These are phyloP conservation scores for Aureobasidium sp. DNA, from an alignment of 2,329 filamentous ascomycete species.

Conservation along the genomic window DNA sequence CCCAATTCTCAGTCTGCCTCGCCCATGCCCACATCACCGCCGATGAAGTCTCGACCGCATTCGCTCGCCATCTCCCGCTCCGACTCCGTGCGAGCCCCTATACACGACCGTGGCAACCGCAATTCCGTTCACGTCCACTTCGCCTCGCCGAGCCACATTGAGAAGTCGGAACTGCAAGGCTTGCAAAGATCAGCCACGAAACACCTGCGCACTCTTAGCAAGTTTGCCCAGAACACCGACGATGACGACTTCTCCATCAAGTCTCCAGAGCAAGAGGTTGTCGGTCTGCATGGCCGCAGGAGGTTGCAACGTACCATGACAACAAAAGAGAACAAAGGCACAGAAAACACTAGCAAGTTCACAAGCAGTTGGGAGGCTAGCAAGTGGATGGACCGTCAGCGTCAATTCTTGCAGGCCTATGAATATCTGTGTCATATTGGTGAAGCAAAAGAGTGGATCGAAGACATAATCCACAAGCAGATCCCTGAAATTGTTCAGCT, in stretches of 20 bases:
- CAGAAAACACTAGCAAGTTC: constrained; percentile 25
- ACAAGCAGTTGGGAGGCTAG: constrained; percentile 60
- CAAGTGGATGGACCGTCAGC: constrained; percentile 99
- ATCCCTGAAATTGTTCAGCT: constrained; percentile 90
- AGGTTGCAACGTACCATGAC: constrained; percentile 66
- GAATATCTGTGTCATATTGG: constrained; percentile 98
- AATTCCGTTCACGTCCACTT: constrained; percentile 27
- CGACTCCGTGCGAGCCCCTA: constrained; percentile 31
- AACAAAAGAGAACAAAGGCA: constrained; percentile 44
- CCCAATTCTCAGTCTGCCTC: constrained; percentile 20
- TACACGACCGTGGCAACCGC: constrained; percentile 23
- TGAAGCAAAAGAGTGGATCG: constrained; percentile 98
- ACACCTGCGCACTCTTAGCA: constrained; percentile 80
- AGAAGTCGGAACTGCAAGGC: constrained; percentile 64
- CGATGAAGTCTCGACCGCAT: constrained; percentile 23
- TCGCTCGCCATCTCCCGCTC: constrained; percentile 29
- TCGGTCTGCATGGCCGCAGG: constrained; percentile 76
- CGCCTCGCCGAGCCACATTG: constrained; percentile 27
- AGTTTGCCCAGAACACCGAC: constrained; percentile 66
- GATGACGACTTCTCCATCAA: constrained; percentile 76
- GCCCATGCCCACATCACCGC: constrained; percentile 23
- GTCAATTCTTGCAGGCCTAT: constrained; percentile 92
- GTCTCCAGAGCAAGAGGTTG: constrained; percentile 74
- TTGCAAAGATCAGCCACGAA: constrained; percentile 84
- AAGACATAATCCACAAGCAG: constrained; percentile 75